Evolutionary conservation across 768 basidiomycete species (phyloP).

Genomic region (Naganishia vishniacii): DNA sequence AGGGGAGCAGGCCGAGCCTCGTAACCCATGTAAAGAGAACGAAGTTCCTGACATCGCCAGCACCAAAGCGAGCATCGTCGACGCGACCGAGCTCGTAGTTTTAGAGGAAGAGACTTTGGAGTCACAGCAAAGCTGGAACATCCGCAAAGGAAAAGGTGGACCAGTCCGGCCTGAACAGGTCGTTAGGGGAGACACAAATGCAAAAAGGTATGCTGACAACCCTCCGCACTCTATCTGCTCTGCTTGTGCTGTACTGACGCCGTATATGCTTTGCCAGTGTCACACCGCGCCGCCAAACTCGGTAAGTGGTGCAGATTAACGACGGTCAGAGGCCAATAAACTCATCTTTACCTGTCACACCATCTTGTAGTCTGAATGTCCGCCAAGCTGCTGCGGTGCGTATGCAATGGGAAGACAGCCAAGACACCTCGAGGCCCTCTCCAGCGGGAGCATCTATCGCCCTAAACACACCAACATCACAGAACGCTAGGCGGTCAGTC

Average conservation of each 20-base stretch:
- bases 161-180: neutral
- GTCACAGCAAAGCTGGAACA: constrained; percentile 11
- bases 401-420: constrained; percentile 7
- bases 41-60: neutral
- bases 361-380: neutral
- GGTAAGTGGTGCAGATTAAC: neutral
- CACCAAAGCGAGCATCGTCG: neutral
- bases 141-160: constrained; percentile 8
- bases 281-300: neutral
- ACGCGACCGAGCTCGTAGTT: neutral
- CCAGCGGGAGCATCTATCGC: neutral
- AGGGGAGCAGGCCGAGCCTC: neutral
- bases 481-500: neutral
- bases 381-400: constrained; percentile 13
- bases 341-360: too few relatives aligned
- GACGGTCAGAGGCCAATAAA: too few relatives aligned
- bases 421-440: neutral
- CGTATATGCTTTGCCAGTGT: neutral
- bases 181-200: neutral
- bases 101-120: neutral
- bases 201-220: neutral
- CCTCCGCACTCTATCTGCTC: too few relatives aligned
- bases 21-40: too few relatives aligned
- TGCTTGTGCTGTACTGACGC: neutral
- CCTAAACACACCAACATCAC: too few relatives aligned